phyloP scores from a whole-genome alignment of 192 early-diverging fungal species.

The Rhizophagus prolifer region DNA sequence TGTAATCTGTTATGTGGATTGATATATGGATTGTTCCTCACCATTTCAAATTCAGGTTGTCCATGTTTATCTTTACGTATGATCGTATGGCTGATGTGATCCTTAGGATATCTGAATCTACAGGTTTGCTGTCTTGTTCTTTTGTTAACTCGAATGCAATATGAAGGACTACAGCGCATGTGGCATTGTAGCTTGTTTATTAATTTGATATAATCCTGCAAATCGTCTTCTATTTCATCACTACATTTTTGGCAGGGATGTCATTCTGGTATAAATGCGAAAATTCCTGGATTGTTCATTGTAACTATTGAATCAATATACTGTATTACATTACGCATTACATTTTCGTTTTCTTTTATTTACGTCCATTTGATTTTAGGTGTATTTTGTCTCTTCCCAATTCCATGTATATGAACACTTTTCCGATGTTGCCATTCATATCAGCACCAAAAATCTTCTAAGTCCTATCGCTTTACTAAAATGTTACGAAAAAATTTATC shows the following conservation, averaged over 20 bases:
- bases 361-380: no score
- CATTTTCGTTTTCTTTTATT: no score
- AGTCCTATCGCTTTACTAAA: slow-evolving; percentile 46
- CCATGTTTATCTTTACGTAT: not conserved
- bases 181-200: not conserved
- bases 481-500: not conserved
- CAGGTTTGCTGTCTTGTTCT: not conserved
- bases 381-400: no score
- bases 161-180: not conserved
- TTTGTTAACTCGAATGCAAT: not conserved
- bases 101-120: not conserved
- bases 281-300: not conserved
- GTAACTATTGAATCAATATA: no score
- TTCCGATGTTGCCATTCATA: no score
- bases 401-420: no score
- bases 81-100: not conserved
- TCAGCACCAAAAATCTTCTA: not conserved
- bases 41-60: not conserved
- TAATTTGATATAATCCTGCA: not conserved
- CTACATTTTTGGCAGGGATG: not conserved
- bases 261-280: not conserved
- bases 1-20: slow-evolving; percentile 4
- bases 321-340: no score
- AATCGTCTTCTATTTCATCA: not conserved
- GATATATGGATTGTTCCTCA: slow-evolving; percentile 1